Percentiles rank a stretch among this genome's conserved stretches.
These are phyloP conservation scores for Apiotrichum sp. DNA, from an alignment of 1,284 basidiomycete genomes.

Conservation along the genomic window DNA sequence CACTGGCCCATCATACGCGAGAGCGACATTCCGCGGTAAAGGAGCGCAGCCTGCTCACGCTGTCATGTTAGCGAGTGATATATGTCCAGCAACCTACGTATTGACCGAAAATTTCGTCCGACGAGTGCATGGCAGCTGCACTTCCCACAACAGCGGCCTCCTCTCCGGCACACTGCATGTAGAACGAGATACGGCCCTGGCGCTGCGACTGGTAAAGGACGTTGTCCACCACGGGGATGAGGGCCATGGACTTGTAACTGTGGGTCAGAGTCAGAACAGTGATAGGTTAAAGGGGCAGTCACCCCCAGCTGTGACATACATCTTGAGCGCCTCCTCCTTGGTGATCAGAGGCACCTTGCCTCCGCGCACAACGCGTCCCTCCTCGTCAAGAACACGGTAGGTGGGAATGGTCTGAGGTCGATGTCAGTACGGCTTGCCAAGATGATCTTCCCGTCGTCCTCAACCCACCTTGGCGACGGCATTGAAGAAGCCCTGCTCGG, in stretches of 20 bases:
- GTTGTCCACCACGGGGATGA: slow-evolving; percentile 79
- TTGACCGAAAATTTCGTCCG: slow-evolving; percentile 63
- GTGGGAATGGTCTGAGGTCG: slow-evolving; percentile 56
- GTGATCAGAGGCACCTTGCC: slow-evolving; percentile 69
- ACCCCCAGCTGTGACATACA: slow-evolving; percentile 51
- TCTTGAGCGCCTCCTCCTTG: slow-evolving; percentile 61
- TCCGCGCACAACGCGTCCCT: slow-evolving; percentile 64
- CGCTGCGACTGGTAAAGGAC: slow-evolving; percentile 85
- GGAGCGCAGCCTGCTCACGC: slow-evolving; percentile 80
- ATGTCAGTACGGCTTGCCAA: slow-evolving; percentile 30
- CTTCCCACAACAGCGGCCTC: slow-evolving; percentile 87
- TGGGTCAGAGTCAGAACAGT: background rate
- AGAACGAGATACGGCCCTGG: slow-evolving; percentile 90
- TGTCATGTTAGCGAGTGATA: slow-evolving; percentile 43
- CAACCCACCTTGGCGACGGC: slow-evolving; percentile 39
- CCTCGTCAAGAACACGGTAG: slow-evolving; percentile 71
- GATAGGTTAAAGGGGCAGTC: background rate
- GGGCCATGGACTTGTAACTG: slow-evolving; percentile 74
- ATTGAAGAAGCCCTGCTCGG: slow-evolving; percentile 43
- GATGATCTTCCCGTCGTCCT: background rate
- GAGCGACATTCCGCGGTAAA: slow-evolving; percentile 76
- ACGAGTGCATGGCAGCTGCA: slow-evolving; percentile 71
- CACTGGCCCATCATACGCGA: slow-evolving; percentile 77
- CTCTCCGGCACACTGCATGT: slow-evolving; percentile 70
- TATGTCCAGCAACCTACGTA: slow-evolving; percentile 48